A percentile compares a stretch with the other conserved stretches of the same genome.
These are phyloP conservation scores for Miamiensis avidus DNA, from an alignment of 169 alveolate species.

Conservation along the genomic window DNA sequence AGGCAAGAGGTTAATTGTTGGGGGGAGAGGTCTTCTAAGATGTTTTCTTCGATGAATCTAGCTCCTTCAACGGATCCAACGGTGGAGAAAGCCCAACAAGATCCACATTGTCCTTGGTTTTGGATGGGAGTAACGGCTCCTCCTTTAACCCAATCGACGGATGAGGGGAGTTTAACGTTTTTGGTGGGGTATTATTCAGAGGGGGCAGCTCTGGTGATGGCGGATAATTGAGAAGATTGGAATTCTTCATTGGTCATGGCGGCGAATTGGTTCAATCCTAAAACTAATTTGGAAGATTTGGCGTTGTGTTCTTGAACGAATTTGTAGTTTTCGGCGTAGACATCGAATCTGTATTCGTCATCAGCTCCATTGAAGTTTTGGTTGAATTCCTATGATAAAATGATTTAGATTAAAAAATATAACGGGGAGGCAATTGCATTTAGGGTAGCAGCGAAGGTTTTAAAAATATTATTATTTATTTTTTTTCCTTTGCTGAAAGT, in stretches of 20 bases:
- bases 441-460: no score
- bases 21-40: conserved; percentile 61
- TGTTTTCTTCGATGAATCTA: conserved; percentile 48
- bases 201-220: background rate
- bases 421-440: no score
- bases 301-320: conserved; percentile 33
- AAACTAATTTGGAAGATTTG: conserved; percentile 27
- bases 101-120: conserved; percentile 72
- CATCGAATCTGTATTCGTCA: conserved; percentile 50
- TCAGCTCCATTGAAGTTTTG: conserved; percentile 50
- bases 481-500: no score
- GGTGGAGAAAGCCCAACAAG: conserved; percentile 77
- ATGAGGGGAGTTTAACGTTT: background rate
- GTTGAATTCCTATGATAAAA: background rate
- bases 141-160: conserved; percentile 17
- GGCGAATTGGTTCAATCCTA: conserved; percentile 33
- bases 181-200: background rate
- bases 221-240: conserved; percentile 1
- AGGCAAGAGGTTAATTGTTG: conserved; percentile 80
- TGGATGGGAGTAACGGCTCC: conserved; percentile 68
- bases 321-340: conserved; percentile 49
- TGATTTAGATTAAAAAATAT: background rate
- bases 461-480: no score
- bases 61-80: conserved; percentile 63
- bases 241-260: conserved; percentile 10